Percentiles rank a stretch among this genome's conserved stretches.
Conservation (phyloP, 495 filamentous ascomycete species). For the Aspergillus egyptiacus region DNA sequence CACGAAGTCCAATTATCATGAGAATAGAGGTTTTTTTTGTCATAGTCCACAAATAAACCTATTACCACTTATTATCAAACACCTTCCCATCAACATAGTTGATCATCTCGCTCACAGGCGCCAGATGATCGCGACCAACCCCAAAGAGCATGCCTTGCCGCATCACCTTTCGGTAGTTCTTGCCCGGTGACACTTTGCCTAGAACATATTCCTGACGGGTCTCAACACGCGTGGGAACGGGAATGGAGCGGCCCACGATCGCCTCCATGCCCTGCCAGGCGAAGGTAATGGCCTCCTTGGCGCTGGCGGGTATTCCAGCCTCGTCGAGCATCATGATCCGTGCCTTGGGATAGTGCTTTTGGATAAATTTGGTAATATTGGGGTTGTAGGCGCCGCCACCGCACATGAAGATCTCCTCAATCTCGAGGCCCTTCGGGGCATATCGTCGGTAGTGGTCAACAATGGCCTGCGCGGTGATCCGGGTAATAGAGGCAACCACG, state of each 20-base stretch:
- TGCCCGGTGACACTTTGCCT: slow-evolving; percentile 48
- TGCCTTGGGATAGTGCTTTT: slow-evolving; percentile 41
- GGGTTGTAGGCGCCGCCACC: slow-evolving; percentile 54
- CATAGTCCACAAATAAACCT: not conserved
- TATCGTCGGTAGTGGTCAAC: slow-evolving; percentile 50
- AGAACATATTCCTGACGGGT: slow-evolving; percentile 42
- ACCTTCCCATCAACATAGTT: slow-evolving; percentile 41
- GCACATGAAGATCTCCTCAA: slow-evolving; percentile 54
- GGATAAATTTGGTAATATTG: slow-evolving; percentile 48
- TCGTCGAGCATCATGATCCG: slow-evolving; percentile 50
- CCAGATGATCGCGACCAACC: slow-evolving; percentile 36
- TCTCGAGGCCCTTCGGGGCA: slow-evolving; percentile 34
- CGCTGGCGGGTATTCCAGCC: slow-evolving; percentile 46
- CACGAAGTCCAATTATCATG: too few relatives aligned
- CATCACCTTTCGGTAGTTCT: slow-evolving; percentile 49
- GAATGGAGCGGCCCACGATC: slow-evolving; percentile 45
- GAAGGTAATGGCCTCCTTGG: slow-evolving; percentile 55
- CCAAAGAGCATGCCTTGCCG: slow-evolving; percentile 46
- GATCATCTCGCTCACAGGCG: slow-evolving; percentile 43
- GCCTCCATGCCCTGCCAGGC: slow-evolving; percentile 53
- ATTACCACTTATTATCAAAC: slow-evolving; percentile 43
- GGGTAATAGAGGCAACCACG: slow-evolving; percentile 50
- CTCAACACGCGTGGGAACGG: slow-evolving; percentile 47
- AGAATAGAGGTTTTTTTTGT: too few relatives aligned
- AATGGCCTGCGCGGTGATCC: slow-evolving; percentile 52